Percentiles rank a stretch among this genome's conserved stretches.
Evolutionary conservation across 768 basidiomycete species (phyloP).

Genomic region (Collybiopsis luxurians): DNA sequence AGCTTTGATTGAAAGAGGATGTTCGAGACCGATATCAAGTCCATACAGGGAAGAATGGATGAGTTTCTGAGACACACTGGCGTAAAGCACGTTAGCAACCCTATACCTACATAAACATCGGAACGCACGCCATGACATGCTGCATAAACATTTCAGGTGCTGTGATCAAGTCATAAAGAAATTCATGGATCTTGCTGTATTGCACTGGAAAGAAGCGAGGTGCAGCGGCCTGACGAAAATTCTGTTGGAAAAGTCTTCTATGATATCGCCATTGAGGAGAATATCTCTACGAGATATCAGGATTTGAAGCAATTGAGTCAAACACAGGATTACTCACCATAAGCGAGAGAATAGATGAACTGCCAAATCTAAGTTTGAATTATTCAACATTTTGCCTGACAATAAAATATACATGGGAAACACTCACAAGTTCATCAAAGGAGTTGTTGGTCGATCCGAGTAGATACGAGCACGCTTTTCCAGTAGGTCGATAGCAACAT

Average conservation of each 20-base stretch:
- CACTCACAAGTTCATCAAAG: neutral
- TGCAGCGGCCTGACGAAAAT: neutral
- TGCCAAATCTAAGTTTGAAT: too few species aligned
- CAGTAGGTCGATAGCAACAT: conserved; percentile 1
- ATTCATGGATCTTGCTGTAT: neutral
- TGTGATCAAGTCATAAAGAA: neutral
- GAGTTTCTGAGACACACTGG: neutral
- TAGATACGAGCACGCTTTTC: conserved; percentile 2
- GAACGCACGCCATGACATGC: neutral
- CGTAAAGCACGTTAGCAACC: neutral
- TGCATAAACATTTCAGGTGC: neutral
- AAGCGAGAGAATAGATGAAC: too few species aligned
- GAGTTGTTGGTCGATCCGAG: neutral
- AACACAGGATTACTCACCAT: too few species aligned
- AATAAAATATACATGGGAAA: neutral
- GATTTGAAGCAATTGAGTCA: too few species aligned
- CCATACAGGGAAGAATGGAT: neutral
- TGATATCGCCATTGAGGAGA: neutral
- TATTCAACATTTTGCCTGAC: too few species aligned
- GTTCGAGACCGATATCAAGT: neutral
- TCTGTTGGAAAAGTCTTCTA: neutral
- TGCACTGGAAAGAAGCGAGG: neutral
- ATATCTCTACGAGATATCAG: neutral
- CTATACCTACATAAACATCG: neutral
- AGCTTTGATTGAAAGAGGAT: neutral